These are phyloP conservation scores for Bertia moriformis DNA, from an alignment of 2,329 filamentous ascomycete genomes.

Conservation along the genomic window DNA sequence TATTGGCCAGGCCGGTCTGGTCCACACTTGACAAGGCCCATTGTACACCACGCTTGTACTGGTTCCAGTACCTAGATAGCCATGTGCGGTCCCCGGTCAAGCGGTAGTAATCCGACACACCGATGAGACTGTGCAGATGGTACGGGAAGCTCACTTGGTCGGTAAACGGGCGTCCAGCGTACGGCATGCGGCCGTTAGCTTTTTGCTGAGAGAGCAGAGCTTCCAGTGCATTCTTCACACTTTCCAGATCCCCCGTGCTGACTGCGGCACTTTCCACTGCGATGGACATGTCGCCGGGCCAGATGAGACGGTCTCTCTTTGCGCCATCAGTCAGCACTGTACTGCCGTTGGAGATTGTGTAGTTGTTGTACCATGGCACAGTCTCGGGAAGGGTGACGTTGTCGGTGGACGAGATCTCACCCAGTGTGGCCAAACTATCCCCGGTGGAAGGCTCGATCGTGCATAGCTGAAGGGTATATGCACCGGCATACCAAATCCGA, in stretches of 20 bases:
- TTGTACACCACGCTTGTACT: slow-evolving; percentile 4
- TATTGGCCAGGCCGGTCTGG: slow-evolving; percentile 20
- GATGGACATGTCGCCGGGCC: slow-evolving; percentile 35
- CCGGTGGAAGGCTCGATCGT: slow-evolving; percentile 11
- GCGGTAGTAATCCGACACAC: slow-evolving; percentile 27
- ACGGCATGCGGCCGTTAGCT: slow-evolving; percentile 21
- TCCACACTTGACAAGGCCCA: slow-evolving; percentile 3
- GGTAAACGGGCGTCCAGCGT: slow-evolving; percentile 23
- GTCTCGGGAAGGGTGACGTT: slow-evolving; percentile 1
- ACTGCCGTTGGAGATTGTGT: slow-evolving; percentile 6
- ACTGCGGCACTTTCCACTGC: slow-evolving; percentile 26
- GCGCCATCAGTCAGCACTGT: slow-evolving; percentile 21
- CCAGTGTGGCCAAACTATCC: slow-evolving; percentile 4
- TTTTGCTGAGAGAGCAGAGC: slow-evolving; percentile 23
- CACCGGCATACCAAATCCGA: slow-evolving; percentile 19
- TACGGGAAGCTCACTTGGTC: slow-evolving; percentile 25
- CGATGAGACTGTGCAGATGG: slow-evolving; percentile 31
- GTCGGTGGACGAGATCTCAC: slow-evolving; percentile 5
- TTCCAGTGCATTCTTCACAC: slow-evolving; percentile 17
- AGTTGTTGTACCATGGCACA: slow-evolving; percentile 4
- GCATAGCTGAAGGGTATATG: slow-evolving; percentile 12
- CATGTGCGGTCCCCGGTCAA: slow-evolving; percentile 23
- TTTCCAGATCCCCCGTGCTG: slow-evolving; percentile 25
- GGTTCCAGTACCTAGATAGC: slow-evolving; percentile 5
- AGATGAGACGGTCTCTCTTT: slow-evolving; percentile 31